Evolutionary conservation across 2,329 filamentous ascomycete genomes (phyloP).

Genomic region (Zymoseptoria crescenta): DNA sequence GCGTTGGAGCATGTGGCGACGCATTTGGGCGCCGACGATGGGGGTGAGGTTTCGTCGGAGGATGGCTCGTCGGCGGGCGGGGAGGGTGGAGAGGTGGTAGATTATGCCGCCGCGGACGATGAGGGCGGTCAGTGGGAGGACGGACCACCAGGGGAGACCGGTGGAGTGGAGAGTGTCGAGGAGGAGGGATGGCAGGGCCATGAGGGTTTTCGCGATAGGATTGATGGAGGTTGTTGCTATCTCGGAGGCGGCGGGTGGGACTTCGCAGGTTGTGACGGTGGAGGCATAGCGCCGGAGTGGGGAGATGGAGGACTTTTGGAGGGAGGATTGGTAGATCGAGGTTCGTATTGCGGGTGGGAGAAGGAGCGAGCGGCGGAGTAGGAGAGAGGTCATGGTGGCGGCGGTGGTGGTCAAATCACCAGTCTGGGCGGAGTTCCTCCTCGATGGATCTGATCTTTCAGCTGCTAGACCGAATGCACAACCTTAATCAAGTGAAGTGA

Average conservation of each 20-base stretch:
- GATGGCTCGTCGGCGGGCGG: slow-evolving; percentile 14
- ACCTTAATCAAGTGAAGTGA: neutral
- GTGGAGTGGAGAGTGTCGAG: slow-evolving; percentile 22
- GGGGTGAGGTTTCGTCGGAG: slow-evolving; percentile 15
- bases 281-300: slow-evolving; percentile 15
- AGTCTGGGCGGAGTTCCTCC: neutral
- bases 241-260: slow-evolving; percentile 3
- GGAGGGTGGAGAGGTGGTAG: slow-evolving; percentile 19
- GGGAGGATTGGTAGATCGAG: slow-evolving; percentile 9
- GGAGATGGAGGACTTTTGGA: slow-evolving; percentile 14
- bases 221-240: neutral
- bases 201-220: neutral
- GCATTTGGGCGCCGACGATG: slow-evolving; percentile 5
- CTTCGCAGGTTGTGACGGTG: neutral
- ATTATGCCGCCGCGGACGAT: slow-evolving; percentile 23
- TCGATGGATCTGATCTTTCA: neutral
- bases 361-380: slow-evolving; percentile 8
- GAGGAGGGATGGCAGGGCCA: slow-evolving; percentile 11
- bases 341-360: slow-evolving; percentile 19
- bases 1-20: neutral
- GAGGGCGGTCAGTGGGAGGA: slow-evolving; percentile 23
- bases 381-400: slow-evolving; percentile 10
- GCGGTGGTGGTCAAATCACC: neutral
- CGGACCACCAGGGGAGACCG: slow-evolving; percentile 26
- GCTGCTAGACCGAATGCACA: neutral